Conservation (phyloP, 2,329 filamentous ascomycete species). For the Claviceps cyperi region DNA sequence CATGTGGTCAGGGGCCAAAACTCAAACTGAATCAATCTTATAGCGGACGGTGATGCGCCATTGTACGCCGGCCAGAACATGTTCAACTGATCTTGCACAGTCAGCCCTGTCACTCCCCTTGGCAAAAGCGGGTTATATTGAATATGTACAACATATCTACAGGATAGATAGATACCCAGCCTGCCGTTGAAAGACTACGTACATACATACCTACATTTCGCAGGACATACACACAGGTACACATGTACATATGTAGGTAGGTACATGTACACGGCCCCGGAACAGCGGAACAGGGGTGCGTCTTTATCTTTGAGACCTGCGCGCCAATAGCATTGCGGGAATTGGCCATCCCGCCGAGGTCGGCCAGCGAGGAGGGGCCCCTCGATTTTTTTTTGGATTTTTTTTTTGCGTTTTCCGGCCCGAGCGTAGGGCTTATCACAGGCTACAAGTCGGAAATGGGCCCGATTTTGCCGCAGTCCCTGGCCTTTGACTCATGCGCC, state of each 20-base stretch:
- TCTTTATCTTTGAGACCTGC: conserved; percentile 3
- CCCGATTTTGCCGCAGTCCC: conserved; percentile 4
- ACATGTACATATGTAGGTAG: too few relatives aligned
- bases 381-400: background rate
- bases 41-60: too few relatives aligned
- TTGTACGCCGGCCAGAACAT: too few relatives aligned
- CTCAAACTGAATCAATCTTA: too few relatives aligned
- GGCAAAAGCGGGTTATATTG: too few relatives aligned
- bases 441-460: background rate
- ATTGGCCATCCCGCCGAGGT: conserved; percentile 9
- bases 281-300: background rate
- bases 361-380: conserved; percentile 4
- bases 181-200: too few relatives aligned
- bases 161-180: too few relatives aligned
- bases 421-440: background rate
- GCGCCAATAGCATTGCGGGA: conserved; percentile 6
- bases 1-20: too few relatives aligned
- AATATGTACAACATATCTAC: too few relatives aligned
- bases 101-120: too few relatives aligned
- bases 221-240: background rate
- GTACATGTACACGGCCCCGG: background rate
- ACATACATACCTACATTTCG: too few relatives aligned
- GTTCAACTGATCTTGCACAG: too few relatives aligned
- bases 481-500: conserved; percentile 8
- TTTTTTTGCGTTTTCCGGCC: background rate